These are phyloP conservation scores for Penicillium alfredii DNA, from an alignment of 495 filamentous ascomycete species.

Conservation along the genomic window DNA sequence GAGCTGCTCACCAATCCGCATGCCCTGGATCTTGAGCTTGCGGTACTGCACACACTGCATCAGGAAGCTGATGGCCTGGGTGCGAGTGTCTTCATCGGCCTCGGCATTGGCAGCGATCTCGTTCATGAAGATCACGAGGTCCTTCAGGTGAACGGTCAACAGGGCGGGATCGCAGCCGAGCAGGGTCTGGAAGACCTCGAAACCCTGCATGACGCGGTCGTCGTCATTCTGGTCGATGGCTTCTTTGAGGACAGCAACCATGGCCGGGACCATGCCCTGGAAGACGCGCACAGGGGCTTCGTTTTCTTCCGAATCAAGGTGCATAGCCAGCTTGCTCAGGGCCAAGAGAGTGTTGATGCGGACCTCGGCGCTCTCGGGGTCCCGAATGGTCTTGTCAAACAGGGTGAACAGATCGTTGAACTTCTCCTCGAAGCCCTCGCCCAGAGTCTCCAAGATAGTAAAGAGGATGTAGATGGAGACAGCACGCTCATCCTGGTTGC, in stretches of 20 bases:
- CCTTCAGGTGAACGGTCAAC: conserved; percentile 77
- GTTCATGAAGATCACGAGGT: conserved; percentile 91
- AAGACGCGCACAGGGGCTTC: conserved; percentile 62
- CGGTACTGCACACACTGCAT: conserved; percentile 88
- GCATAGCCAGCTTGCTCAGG: conserved; percentile 81
- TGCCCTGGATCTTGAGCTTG: conserved; percentile 89
- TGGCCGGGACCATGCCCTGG: conserved; percentile 71
- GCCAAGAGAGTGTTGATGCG: conserved; percentile 92
- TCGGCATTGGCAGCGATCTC: conserved; percentile 70
- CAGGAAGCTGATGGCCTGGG: conserved; percentile 87
- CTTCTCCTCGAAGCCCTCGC: conserved; percentile 70
- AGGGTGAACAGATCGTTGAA: conserved; percentile 71
- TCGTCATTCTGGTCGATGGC: conserved; percentile 74
- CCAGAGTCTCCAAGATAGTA: conserved; percentile 80
- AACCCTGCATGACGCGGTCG: conserved; percentile 78
- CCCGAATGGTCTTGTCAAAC: conserved; percentile 80
- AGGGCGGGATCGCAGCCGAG: conserved; percentile 84
- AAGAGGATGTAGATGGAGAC: conserved; percentile 90
- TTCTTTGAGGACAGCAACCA: conserved; percentile 85
- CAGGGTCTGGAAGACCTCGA: conserved; percentile 96
- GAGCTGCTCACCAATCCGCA: conserved; percentile 75
- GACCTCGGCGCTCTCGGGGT: conserved; percentile 85
- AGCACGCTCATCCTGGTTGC: conserved; percentile 72
- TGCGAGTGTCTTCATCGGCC: conserved; percentile 74
- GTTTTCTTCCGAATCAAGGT: conserved; percentile 82